Evolutionary conservation across 768 basidiomycete genomes (phyloP).

Genomic region (Amanita rubescens): DNA sequence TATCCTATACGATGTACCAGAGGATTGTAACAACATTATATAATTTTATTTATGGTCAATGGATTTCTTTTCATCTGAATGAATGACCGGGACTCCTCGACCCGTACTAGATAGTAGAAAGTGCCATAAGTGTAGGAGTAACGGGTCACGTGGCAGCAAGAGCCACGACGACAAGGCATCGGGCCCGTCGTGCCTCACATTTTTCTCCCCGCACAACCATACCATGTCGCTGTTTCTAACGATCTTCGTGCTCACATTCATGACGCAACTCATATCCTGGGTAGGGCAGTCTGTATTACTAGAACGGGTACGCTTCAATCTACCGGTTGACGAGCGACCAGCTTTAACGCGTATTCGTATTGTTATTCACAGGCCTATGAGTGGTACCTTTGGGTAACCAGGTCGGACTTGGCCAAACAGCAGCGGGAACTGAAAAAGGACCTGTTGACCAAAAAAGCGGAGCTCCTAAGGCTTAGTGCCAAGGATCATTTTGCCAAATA

Average conservation of each 20-base stretch:
- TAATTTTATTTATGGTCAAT: background rate
- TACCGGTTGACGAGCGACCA: background rate
- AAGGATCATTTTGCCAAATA: constrained; percentile 99
- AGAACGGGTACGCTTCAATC: constrained; percentile 58
- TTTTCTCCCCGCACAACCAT: background rate
- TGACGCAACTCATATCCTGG: constrained; percentile 84
- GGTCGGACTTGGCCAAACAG: constrained; percentile 42
- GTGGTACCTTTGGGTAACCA: constrained; percentile 60
- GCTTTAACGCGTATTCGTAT: background rate
- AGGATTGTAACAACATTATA: background rate
- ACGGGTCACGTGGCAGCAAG: too few species aligned
- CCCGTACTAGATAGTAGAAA: background rate
- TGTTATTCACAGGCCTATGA: constrained; percentile 52
- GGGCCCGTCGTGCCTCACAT: background rate
- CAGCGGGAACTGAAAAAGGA: constrained; percentile 75
- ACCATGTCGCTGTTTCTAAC: constrained; percentile 73
- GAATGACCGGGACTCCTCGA: too few species aligned
- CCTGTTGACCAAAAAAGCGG: constrained; percentile 72
- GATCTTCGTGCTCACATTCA: constrained; percentile 75
- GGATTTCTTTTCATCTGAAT: background rate
- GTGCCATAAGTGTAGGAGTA: too few species aligned
- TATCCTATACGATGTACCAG: background rate
- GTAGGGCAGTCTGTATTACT: constrained; percentile 80
- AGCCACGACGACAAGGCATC: too few species aligned
- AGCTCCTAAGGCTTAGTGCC: constrained; percentile 83